Evolutionary conservation across 2,329 filamentous ascomycete genomes (phyloP).

Genomic region (Monosporascus sp.): DNA sequence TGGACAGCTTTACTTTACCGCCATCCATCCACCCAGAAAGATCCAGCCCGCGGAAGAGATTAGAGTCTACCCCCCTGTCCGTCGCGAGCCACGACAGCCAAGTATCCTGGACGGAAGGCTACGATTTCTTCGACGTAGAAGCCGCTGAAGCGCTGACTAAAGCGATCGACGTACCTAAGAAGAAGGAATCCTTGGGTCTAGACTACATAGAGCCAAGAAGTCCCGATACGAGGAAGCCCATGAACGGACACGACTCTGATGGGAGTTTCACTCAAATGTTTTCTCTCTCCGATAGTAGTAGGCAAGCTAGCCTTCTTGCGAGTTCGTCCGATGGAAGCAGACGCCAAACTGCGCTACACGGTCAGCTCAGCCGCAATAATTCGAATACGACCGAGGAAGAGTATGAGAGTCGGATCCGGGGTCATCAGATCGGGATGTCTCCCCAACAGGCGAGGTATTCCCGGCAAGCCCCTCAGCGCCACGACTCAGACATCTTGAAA

Average conservation of each 20-base stretch:
- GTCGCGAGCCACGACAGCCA: conserved; percentile 47
- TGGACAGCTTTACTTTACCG: conserved; percentile 46
- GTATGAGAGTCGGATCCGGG: conserved; percentile 42
- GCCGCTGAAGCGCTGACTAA: conserved; percentile 34
- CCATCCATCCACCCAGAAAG: conserved; percentile 37
- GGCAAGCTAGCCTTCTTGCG: conserved; percentile 32
- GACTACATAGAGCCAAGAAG: conserved; percentile 30
- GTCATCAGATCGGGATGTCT: conserved; percentile 31
- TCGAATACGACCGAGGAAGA: conserved; percentile 29
- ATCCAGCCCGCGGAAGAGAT: conserved; percentile 36
- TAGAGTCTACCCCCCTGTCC: conserved; percentile 47
- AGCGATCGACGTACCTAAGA: conserved; percentile 49
- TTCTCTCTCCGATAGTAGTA: conserved; percentile 48
- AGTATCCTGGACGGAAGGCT: conserved; percentile 53
- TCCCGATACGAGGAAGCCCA: conserved; percentile 24
- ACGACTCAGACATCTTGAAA: conserved; percentile 19
- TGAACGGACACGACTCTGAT: conserved; percentile 48
- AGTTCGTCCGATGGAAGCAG: conserved; percentile 29
- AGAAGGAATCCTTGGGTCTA: conserved; percentile 31
- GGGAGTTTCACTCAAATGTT: conserved; percentile 57
- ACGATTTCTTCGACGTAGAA: conserved; percentile 62
- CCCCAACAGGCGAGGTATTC: conserved; percentile 14
- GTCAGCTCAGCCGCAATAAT: conserved; percentile 5
- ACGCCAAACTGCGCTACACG: conserved; percentile 4
- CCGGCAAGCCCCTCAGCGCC: conserved; percentile 12